These are phyloP conservation scores for Geosmithia putterillii DNA, from an alignment of 2,329 filamentous ascomycete genomes.

Conservation along the genomic window DNA sequence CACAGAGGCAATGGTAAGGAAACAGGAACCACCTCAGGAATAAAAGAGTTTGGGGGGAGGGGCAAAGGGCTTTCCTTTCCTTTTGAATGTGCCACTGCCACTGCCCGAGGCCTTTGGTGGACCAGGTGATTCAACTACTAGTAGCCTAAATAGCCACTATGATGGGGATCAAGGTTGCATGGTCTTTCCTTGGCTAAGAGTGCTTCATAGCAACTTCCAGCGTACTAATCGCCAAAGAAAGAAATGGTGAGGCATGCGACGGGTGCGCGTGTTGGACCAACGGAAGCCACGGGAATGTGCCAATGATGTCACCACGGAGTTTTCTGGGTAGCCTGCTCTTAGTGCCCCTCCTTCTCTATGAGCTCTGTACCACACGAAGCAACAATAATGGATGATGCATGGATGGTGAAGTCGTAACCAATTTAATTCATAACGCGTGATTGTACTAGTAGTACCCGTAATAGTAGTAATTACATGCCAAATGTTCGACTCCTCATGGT, in stretches of 20 bases:
- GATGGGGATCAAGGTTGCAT: neutral
- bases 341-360: neutral
- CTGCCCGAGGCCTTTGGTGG: neutral
- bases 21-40: no score
- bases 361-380: no score
- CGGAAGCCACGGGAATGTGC: neutral
- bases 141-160: neutral
- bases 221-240: no score
- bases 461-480: no score
- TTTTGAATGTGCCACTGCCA: neutral
- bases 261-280: neutral
- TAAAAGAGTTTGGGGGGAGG: neutral
- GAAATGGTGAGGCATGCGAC: neutral
- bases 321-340: neutral
- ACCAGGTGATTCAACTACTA: neutral
- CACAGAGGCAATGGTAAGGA: no score
- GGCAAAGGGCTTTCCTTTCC: neutral
- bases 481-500: no score
- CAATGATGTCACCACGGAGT: neutral
- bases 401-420: no score
- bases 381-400: no score
- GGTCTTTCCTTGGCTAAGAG: neutral
- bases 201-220: neutral
- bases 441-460: no score
- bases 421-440: no score